Conservation (phyloP, 805 yeast genomes). For the Candida vartiovaarae region DNA sequence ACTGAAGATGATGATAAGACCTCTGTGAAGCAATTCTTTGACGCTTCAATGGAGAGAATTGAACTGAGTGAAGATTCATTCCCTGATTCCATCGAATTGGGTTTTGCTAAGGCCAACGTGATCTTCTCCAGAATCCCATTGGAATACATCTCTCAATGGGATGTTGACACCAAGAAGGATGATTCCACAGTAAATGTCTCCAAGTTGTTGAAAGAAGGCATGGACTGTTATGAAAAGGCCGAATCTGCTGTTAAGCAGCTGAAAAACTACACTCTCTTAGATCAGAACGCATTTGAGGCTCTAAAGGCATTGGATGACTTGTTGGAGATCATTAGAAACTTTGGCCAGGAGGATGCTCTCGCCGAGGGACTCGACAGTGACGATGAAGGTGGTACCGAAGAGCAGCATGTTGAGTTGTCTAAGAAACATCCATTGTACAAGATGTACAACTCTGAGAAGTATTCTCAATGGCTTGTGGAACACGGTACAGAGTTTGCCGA, state of each 20-base stretch:
- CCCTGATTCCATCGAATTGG: conserved; percentile 39
- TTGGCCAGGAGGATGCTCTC: conserved; percentile 45
- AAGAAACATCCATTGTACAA: conserved; percentile 50
- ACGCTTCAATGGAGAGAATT: conserved; percentile 66
- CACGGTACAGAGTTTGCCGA: conserved; percentile 22
- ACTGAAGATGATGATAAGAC: conserved; percentile 33
- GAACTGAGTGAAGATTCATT: conserved; percentile 47
- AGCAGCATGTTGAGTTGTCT: conserved; percentile 30
- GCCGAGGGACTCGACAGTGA: conserved; percentile 58
- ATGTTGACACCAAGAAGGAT: conserved; percentile 29
- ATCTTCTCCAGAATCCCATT: conserved; percentile 53
- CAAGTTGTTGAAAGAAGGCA: conserved; percentile 38
- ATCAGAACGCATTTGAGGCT: conserved; percentile 40
- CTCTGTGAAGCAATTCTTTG: conserved; percentile 50
- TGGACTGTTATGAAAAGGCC: conserved; percentile 39
- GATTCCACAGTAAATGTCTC: conserved; percentile 27
- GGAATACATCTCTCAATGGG: conserved; percentile 47
- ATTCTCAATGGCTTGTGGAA: conserved; percentile 41
- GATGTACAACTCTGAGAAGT: conserved; percentile 33
- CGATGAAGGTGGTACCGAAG: conserved; percentile 35
- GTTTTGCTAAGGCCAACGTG: conserved; percentile 49
- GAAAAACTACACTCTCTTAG: conserved; percentile 27
- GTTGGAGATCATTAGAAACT: conserved; percentile 58
- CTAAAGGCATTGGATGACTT: conserved; percentile 59
- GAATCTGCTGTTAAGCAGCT: conserved; percentile 23